phyloP scores from a whole-genome alignment of 805 yeast genomes.

The Helenozyma baotianmanensis region DNA sequence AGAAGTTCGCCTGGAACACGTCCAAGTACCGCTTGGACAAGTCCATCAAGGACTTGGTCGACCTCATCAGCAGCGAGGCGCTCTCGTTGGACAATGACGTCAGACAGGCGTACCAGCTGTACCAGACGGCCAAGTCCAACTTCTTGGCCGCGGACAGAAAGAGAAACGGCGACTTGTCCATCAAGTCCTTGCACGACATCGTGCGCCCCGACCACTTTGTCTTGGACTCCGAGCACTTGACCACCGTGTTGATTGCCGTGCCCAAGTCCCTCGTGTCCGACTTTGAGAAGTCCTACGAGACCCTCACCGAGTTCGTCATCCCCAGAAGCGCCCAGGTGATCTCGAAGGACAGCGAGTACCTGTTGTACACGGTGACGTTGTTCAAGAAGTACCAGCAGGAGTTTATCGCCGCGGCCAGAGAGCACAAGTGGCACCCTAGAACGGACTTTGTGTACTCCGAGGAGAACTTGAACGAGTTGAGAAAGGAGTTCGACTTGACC shows the following conservation, averaged over 20 bases:
- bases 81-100: slow-evolving; percentile 81
- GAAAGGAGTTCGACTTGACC: slow-evolving; percentile 75
- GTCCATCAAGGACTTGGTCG: slow-evolving; percentile 71
- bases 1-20: slow-evolving; percentile 81
- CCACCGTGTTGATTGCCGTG: slow-evolving; percentile 83
- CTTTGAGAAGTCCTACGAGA: slow-evolving; percentile 71
- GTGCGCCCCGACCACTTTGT: slow-evolving; percentile 83
- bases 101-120: slow-evolving; percentile 65
- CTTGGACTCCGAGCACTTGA: slow-evolving; percentile 77
- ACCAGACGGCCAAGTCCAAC: slow-evolving; percentile 78
- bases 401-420: slow-evolving; percentile 70
- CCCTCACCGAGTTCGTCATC: slow-evolving; percentile 73
- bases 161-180: slow-evolving; percentile 88
- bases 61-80: slow-evolving; percentile 69
- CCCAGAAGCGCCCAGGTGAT: slow-evolving; percentile 82
- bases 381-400: slow-evolving; percentile 77
- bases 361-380: slow-evolving; percentile 71
- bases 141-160: slow-evolving; percentile 87
- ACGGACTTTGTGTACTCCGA: slow-evolving; percentile 81
- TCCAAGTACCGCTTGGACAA: slow-evolving; percentile 83
- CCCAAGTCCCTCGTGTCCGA: slow-evolving; percentile 61
- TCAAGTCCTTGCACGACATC: slow-evolving; percentile 83
- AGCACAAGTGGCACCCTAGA: slow-evolving; percentile 85
- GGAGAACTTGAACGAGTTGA: slow-evolving; percentile 63
- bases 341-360: slow-evolving; percentile 68